Base-by-base conservation (phyloP, 148 eudicot species). In the Chenopodium suecicum region DNA sequence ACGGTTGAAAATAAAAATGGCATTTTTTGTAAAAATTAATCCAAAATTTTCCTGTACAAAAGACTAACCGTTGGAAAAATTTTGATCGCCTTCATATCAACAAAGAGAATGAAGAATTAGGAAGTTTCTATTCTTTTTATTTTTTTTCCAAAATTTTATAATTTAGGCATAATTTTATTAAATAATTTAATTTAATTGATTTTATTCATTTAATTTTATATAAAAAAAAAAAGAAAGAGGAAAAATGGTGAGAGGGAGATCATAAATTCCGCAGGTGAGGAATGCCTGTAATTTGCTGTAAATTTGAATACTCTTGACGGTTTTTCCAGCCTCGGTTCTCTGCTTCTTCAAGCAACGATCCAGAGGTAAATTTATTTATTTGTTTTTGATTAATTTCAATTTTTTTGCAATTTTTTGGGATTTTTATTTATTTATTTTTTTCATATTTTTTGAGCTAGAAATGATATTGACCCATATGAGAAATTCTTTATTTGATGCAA, bases 241-340 rank as follows among this genome's bases (percentile, higher is more conserved):
- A 79, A 31, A 52, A 37, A 71, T 80, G 68, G 73, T 13, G 78
- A 84, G 75, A 58, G 82, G 79, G 48, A 41, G 80, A 62, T 78
- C 80, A 88, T 79, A 60, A 83, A n/a, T 85, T 82, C 84, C 83
- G 81, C 69, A 71, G 86, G 34, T 78, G 52, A 71, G 58, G 80
- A 87, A 76, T 82, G 81, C 70, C 74, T 58, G 70, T 79, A 81
- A 79, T 78, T 83, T 75, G 73, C 62, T 79, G 76, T 85, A 83
- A 88, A 88, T 78, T 37, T 32, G 82, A 62, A 81, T 82, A 75
- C 69, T 62, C 72, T 88, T 85, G 83, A 74, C 76, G 81, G 83
- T 19, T 70, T 83, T 77, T 80, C 91, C 91, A 87, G 92, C 90
- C 94, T 93, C 91, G 84, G 90, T 87, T 84, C 89, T 80, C 87